phyloP scores from a whole-genome alignment of 208 protist species.

The Polymyxa betae region DNA sequence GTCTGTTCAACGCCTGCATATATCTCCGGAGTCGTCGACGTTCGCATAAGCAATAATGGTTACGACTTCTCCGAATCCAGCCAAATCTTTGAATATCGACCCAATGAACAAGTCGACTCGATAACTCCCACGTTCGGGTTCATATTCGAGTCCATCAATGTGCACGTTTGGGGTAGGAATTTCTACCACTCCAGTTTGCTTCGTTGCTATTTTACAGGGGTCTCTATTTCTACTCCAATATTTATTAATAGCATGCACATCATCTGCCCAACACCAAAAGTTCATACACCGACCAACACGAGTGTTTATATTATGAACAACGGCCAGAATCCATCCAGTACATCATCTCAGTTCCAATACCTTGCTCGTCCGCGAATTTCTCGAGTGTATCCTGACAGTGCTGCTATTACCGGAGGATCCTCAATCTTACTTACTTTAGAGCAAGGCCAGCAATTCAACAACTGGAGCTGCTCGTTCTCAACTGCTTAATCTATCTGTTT shows the following conservation, averaged over 20 bases:
- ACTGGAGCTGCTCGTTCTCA: neutral
- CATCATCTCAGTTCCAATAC: neutral
- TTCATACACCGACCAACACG: neutral
- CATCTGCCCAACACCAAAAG: neutral
- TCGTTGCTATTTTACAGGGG: neutral
- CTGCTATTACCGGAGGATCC: neutral
- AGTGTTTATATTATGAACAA: neutral
- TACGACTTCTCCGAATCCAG: neutral
- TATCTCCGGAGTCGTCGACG: neutral
- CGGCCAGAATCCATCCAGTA: neutral
- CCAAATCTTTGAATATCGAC: neutral
- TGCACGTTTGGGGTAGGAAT: neutral
- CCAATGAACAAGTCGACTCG: neutral
- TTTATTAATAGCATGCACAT: neutral
- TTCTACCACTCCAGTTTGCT: neutral
- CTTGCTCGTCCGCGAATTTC: neutral
- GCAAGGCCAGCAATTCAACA: neutral
- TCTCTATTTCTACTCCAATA: neutral
- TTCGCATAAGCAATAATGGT: neutral
- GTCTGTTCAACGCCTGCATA: neutral
- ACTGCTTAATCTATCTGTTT: no score
- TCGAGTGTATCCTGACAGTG: neutral
- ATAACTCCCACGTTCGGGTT: neutral
- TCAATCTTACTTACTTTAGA: neutral
- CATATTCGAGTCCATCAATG: neutral